These are phyloP conservation scores for Vitis rotundifolia DNA, from an alignment of 164 flowering plant species.

Conservation along the genomic window DNA sequence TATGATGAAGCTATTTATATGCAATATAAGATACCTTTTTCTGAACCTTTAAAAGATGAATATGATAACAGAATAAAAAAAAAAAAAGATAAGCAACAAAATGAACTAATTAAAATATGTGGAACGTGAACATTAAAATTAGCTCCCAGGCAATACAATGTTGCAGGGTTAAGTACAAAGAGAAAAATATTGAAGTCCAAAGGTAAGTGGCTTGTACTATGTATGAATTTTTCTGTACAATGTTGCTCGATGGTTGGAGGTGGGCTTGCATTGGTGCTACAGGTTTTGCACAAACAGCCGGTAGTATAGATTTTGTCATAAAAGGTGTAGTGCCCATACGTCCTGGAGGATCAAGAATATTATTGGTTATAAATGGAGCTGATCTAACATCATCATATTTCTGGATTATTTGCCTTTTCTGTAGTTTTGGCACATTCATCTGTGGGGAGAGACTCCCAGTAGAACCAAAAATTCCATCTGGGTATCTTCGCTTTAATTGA, in stretches of 20 bases:
- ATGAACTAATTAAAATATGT: too few relatives aligned
- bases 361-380: conserved; percentile 35
- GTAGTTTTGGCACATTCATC: conserved; percentile 37
- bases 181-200: not conserved
- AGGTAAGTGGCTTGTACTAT: conserved; percentile 29
- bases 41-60: too few relatives aligned
- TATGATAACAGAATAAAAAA: too few relatives aligned
- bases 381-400: conserved; percentile 49
- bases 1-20: not conserved
- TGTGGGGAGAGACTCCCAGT: conserved; percentile 56
- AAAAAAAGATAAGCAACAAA: too few relatives aligned
- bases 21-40: too few relatives aligned
- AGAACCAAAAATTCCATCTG: conserved; percentile 44
- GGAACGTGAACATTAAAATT: not conserved
- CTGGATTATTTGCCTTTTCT: conserved; percentile 36
- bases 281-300: conserved; percentile 44
- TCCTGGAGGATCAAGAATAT: conserved; percentile 40
- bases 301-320: conserved; percentile 33
- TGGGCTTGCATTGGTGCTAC: conserved; percentile 34
- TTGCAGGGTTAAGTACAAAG: not conserved
- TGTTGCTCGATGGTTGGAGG: conserved; percentile 25
- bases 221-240: conserved; percentile 42
- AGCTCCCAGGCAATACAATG: not conserved
- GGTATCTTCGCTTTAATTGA: conserved; percentile 61
- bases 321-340: conserved; percentile 31